A percentile compares a stretch with the other conserved stretches of the same genome.
These are phyloP conservation scores for Phaeosphaeriaceae sp. DNA, from an alignment of 2,329 filamentous ascomycete species.

Conservation along the genomic window DNA sequence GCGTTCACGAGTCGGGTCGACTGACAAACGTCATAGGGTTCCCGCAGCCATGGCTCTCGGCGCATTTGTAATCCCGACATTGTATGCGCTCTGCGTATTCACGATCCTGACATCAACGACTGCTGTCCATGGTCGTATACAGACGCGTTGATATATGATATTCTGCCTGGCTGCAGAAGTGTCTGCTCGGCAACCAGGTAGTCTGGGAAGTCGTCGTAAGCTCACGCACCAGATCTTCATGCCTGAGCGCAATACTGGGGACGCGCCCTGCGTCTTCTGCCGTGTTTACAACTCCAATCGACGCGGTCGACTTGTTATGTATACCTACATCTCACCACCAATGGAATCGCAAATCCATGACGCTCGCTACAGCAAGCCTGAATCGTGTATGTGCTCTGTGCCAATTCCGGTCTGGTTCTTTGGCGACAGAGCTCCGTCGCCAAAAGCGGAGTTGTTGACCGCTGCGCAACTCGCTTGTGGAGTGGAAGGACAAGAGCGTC, in stretches of 20 bases:
- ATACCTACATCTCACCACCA: background rate
- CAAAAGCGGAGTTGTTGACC: conserved; percentile 17
- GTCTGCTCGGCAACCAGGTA: background rate
- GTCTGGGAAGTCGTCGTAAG: background rate
- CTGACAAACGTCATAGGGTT: conserved; percentile 10
- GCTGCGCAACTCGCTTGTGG: conserved; percentile 7
- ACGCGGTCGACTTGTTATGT: background rate
- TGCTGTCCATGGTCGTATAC: background rate
- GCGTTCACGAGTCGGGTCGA: background rate
- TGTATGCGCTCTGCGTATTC: conserved; percentile 11
- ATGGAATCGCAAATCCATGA: background rate
- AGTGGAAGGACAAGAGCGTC: conserved; percentile 3
- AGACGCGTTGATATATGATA: background rate
- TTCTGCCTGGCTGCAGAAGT: background rate
- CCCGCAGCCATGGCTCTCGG: conserved; percentile 15
- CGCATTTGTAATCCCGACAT: conserved; percentile 12
- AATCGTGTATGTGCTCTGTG: conserved; percentile 2
- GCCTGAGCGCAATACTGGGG: background rate
- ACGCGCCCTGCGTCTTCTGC: background rate
- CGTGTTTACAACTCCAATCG: background rate
- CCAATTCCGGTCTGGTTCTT: conserved; percentile 9
- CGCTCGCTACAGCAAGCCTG: background rate
- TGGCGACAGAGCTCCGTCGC: conserved; percentile 15
- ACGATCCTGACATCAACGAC: conserved; percentile 11
- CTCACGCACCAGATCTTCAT: background rate